Evolutionary conservation across 345 rosid species (phyloP).

Genomic region (Atalantia buxifolia): DNA sequence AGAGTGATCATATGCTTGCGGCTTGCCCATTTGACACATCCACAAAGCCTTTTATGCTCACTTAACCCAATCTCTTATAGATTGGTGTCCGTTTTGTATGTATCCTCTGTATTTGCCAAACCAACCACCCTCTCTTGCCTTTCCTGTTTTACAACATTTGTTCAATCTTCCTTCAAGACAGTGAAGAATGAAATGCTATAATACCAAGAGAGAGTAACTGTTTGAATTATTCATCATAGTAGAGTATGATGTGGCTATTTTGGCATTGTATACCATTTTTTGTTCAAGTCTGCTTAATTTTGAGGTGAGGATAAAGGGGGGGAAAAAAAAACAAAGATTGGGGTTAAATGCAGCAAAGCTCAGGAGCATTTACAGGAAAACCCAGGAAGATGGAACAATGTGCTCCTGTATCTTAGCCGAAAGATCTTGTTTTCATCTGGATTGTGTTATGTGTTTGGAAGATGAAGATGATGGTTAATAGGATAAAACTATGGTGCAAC

Average conservation of each 20-base stretch:
- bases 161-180: not conserved
- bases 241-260: not conserved
- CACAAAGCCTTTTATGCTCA: not conserved
- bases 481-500: no score
- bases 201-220: not conserved
- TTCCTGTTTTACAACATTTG: not conserved
- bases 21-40: conserved; percentile 9
- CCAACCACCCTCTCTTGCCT: not conserved
- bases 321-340: not conserved
- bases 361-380: not conserved
- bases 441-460: not conserved
- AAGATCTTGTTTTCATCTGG: not conserved
- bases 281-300: not conserved
- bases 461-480: not conserved
- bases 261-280: not conserved
- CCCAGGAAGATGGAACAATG: not conserved
- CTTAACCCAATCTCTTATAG: not conserved
- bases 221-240: not conserved
- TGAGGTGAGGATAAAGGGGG: not conserved
- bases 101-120: not conserved
- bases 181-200: not conserved
- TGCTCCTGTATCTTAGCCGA: not conserved
- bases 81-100: not conserved
- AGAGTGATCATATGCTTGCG: conserved; percentile 8
- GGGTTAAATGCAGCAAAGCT: not conserved